Evolutionary conservation across 345 rosid genomes (phyloP).

Genomic region (Citrus maxima): DNA sequence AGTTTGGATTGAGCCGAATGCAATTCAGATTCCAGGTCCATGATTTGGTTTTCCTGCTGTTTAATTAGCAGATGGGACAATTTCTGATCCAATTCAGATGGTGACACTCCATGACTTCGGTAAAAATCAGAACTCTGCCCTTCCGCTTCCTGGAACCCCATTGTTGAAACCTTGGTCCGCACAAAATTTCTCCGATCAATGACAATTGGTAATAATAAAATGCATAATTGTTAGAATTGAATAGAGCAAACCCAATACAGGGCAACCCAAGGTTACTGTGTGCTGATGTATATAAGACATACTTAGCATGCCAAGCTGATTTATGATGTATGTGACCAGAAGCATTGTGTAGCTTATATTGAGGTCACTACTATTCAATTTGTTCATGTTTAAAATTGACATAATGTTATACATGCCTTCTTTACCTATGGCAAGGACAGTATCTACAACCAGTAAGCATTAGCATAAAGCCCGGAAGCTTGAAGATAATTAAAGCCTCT

Average conservation of each 20-base stretch:
- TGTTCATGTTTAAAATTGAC: not conserved
- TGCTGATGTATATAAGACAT: not conserved
- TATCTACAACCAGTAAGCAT: too few species aligned
- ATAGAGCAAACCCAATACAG: not conserved
- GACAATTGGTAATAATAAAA: not conserved
- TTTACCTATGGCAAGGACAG: not conserved
- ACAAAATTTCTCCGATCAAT: slow-evolving; percentile 14
- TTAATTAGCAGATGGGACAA: slow-evolving; percentile 65
- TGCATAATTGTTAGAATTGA: not conserved
- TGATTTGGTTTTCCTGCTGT: slow-evolving; percentile 77
- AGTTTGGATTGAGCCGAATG: slow-evolving; percentile 63
- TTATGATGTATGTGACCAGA: not conserved
- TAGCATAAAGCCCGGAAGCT: not conserved
- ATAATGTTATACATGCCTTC: not conserved
- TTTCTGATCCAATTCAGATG: slow-evolving; percentile 70
- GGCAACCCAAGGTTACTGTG: not conserved
- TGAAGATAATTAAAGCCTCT: not conserved
- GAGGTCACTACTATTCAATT: not conserved
- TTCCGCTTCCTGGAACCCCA: slow-evolving; percentile 29
- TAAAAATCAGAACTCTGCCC: slow-evolving; percentile 32
- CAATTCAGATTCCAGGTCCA: slow-evolving; percentile 69
- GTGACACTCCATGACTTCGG: slow-evolving; percentile 55
- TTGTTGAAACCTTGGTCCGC: slow-evolving; percentile 28
- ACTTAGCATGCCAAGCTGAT: not conserved
- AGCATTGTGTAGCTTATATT: not conserved